phyloP scores from a whole-genome alignment of 495 filamentous ascomycete species.

The Pyrenopolyporus hunteri region DNA sequence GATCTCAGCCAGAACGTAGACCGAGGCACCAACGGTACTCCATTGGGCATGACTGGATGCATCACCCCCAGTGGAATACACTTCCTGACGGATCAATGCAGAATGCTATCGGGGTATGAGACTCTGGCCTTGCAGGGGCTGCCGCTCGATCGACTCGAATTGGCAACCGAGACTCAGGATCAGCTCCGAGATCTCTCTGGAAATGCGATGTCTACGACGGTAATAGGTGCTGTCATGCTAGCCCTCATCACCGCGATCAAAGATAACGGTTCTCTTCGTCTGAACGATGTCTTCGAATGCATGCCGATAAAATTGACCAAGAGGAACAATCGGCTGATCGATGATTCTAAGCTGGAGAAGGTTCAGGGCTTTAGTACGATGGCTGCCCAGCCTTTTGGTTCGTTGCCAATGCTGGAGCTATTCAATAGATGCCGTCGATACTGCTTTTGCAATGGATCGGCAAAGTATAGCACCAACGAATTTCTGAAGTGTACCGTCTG shows the following conservation, averaged over 20 bases:
- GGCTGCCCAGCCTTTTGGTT: constrained; percentile 14
- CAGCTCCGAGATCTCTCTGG: constrained; percentile 77
- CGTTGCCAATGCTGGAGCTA: background rate
- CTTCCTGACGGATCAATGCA: constrained; percentile 66
- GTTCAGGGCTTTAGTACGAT: constrained; percentile 11
- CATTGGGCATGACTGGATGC: constrained; percentile 68
- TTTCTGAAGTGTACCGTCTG: constrained; percentile 27
- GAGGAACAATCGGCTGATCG: constrained; percentile 12
- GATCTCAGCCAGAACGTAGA: constrained; percentile 83
- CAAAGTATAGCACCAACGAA: constrained; percentile 39
- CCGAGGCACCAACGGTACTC: constrained; percentile 45
- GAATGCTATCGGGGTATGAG: constrained; percentile 70
- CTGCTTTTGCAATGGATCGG: constrained; percentile 44
- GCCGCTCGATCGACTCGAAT: constrained; percentile 64
- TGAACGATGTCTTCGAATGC: background rate
- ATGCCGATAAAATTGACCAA: background rate
- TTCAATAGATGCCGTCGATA: constrained; percentile 31
- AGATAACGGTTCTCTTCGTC: background rate
- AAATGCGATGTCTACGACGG: constrained; percentile 83
- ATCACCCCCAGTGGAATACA: constrained; percentile 72
- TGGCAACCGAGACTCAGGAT: constrained; percentile 67
- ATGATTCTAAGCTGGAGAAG: constrained; percentile 16
- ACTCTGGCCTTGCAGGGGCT: constrained; percentile 74
- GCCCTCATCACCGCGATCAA: constrained; percentile 46
- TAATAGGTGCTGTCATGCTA: constrained; percentile 69